These are phyloP conservation scores for Fusarium poae DNA, from an alignment of 2,329 filamentous ascomycete genomes.

Conservation along the genomic window DNA sequence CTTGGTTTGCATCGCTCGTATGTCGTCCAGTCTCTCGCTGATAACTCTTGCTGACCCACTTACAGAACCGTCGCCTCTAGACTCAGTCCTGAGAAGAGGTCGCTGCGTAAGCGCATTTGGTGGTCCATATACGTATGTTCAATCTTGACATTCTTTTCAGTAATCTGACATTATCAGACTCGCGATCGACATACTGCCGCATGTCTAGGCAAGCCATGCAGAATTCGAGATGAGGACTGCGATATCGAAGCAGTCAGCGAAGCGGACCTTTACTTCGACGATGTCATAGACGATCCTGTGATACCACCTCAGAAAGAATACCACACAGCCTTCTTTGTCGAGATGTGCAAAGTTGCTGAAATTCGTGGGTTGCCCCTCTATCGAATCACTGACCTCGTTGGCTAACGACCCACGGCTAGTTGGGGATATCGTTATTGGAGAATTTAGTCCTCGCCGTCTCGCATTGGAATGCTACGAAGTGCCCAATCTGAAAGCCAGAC, in stretches of 20 bases:
- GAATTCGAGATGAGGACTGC: conserved; percentile 43
- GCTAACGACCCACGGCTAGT: not conserved
- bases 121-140: conserved; percentile 39
- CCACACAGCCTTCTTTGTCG: conserved; percentile 29
- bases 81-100: conserved; percentile 2
- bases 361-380: conserved; percentile 12
- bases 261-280: conserved; percentile 32
- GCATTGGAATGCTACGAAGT: conserved; percentile 4
- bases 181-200: conserved; percentile 40
- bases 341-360: conserved; percentile 17
- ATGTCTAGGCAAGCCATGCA: conserved; percentile 30
- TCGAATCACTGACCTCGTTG: rapidly evolving
- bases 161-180: not conserved
- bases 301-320: conserved; percentile 20
- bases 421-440: conserved; percentile 37
- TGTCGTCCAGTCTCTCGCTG: rapidly evolving
- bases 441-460: conserved; percentile 36
- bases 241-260: conserved; percentile 29
- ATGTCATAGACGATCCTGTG: not conserved
- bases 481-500: not conserved
- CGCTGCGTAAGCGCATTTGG: conserved; percentile 38
- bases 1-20: conserved; percentile 41
- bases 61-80: not conserved
- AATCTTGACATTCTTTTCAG: rapidly evolving
- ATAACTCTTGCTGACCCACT: rapidly evolving